These are phyloP conservation scores for Colletotrichum shisoi DNA, from an alignment of 2,329 filamentous ascomycete genomes.

Conservation along the genomic window DNA sequence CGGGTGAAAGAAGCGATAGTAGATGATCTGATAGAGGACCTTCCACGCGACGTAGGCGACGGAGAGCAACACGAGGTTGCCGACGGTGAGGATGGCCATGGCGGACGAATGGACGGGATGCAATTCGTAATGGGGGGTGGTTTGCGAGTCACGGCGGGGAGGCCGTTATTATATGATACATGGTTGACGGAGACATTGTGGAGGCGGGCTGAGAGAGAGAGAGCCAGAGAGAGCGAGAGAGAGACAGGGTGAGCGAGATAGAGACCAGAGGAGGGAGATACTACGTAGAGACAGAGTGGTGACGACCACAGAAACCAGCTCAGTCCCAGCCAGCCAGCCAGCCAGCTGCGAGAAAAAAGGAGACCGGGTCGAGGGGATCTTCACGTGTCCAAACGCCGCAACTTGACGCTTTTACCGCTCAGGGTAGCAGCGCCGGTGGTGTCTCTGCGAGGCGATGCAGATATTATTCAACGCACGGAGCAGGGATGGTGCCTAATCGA, in stretches of 20 bases:
- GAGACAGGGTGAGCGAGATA: no score
- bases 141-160: neutral
- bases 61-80: constrained; percentile 47
- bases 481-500: neutral
- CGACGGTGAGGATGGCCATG: constrained; percentile 50
- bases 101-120: constrained; percentile 25
- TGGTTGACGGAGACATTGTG: neutral
- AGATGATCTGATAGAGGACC: constrained; percentile 57
- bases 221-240: no score
- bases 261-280: no score
- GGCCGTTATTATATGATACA: neutral
- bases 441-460: neutral
- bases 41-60: constrained; percentile 45
- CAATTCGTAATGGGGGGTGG: neutral
- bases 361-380: neutral
- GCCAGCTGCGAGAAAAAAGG: neutral
- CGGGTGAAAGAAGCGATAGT: constrained; percentile 62
- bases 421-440: neutral
- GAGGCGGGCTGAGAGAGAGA: neutral
- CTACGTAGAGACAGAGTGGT: neutral
- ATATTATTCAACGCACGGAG: neutral
- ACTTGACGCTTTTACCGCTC: neutral
- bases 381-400: neutral
- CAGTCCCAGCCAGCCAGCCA: neutral
- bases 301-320: neutral